These are phyloP conservation scores for Mychonastes homosphaera DNA, from an alignment of 139 green algal species.

Conservation along the genomic window DNA sequence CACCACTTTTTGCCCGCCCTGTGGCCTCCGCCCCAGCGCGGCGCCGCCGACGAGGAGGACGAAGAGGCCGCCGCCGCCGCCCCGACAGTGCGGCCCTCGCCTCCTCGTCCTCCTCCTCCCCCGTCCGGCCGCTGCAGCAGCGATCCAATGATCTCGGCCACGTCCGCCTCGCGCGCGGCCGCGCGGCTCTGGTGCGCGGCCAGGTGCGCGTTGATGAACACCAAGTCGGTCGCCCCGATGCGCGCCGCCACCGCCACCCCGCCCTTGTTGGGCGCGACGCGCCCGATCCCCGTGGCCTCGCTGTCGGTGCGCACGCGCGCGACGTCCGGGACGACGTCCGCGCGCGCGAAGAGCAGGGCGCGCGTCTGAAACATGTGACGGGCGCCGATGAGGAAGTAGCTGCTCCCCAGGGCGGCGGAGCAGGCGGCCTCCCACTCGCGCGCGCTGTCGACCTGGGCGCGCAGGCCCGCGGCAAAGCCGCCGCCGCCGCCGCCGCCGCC, in stretches of 20 bases:
- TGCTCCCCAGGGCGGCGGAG: background rate
- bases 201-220: conserved; percentile 59
- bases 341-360: conserved; percentile 26
- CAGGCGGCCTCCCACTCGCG: background rate
- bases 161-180: conserved; percentile 14
- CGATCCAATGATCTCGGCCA: conserved; percentile 3
- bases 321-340: conserved; percentile 18
- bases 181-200: conserved; percentile 51
- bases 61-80: no score
- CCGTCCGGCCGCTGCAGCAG: background rate
- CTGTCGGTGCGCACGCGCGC: background rate
- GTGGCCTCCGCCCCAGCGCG: background rate
- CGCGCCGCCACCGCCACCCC: conserved; percentile 31
- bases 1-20: background rate
- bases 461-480: background rate
- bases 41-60: no score
- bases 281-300: conserved; percentile 18
- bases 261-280: conserved; percentile 46
- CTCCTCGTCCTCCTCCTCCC: no score
- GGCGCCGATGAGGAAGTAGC: conserved; percentile 23
- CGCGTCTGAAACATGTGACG: conserved; percentile 40
- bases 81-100: no score
- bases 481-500: background rate
- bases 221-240: conserved; percentile 45
- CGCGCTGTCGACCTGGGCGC: background rate